These are phyloP conservation scores for Chlorella sp. DNA, from an alignment of 139 green algal genomes.

Conservation along the genomic window DNA sequence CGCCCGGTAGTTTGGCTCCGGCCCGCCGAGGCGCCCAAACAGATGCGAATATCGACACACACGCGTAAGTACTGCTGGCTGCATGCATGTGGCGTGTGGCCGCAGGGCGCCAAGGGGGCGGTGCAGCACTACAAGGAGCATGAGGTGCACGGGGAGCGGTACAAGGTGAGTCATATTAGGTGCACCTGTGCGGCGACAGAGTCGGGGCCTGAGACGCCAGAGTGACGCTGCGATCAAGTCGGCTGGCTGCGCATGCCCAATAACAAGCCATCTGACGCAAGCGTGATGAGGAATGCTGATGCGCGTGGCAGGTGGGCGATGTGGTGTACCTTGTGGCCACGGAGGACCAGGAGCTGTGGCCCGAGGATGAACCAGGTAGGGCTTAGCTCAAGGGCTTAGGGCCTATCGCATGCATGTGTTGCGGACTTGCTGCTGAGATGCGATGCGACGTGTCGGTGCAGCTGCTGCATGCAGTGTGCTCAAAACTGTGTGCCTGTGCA, in stretches of 20 bases:
- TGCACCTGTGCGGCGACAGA: not conserved
- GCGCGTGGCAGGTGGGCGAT: not conserved
- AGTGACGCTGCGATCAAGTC: not conserved
- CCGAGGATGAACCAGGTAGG: not conserved
- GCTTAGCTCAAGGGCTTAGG: not conserved
- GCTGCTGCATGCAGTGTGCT: too few species aligned
- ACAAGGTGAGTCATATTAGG: not conserved
- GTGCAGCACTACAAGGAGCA: not conserved
- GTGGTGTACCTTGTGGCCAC: not conserved
- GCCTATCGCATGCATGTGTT: not conserved
- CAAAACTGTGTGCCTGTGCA: too few species aligned
- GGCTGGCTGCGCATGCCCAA: too few species aligned
- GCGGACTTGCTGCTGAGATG: too few species aligned
- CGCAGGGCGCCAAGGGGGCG: too few species aligned
- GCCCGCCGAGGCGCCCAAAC: too few species aligned
- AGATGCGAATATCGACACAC: too few species aligned
- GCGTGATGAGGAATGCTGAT: not conserved
- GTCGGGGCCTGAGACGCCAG: not conserved
- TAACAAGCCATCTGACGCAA: not conserved
- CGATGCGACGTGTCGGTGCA: too few species aligned
- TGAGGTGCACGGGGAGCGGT: constrained; percentile 2
- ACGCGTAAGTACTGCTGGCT: too few species aligned
- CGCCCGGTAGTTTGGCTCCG: too few species aligned
- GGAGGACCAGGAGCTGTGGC: not conserved
- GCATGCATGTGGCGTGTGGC: too few species aligned